phyloP scores from a whole-genome alignment of 1,284 basidiomycete genomes.

The Apiotrichum sp. region DNA sequence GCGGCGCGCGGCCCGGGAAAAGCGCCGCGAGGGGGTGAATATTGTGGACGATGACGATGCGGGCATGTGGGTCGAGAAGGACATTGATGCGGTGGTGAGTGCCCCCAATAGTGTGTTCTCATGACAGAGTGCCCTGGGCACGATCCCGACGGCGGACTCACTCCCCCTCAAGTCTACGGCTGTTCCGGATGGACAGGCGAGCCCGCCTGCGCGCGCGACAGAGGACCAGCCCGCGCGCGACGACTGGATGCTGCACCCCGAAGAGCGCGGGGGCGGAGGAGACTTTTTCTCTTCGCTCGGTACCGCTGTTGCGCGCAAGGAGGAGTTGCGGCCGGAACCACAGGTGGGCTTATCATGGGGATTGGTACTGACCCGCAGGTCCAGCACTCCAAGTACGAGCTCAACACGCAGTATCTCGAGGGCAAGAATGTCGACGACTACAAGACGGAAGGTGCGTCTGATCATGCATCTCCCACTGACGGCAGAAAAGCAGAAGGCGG shows the following conservation, averaged over 20 bases:
- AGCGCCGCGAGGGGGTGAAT: slow-evolving; percentile 29
- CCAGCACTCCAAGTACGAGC: slow-evolving; percentile 55
- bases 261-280: not conserved
- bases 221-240: slow-evolving; percentile 54
- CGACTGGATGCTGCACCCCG: slow-evolving; percentile 79
- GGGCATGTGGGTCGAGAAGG: slow-evolving; percentile 81
- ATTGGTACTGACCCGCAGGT: slow-evolving; percentile 1
- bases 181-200: not conserved
- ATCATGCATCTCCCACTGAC: not conserved
- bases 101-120: not conserved
- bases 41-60: slow-evolving; percentile 64
- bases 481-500: slow-evolving; percentile 50
- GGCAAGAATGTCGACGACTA: slow-evolving; percentile 58
- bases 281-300: slow-evolving; percentile 85
- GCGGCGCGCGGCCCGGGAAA: slow-evolving; percentile 43
- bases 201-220: slow-evolving; percentile 9
- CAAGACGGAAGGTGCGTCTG: slow-evolving; percentile 48
- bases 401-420: slow-evolving; percentile 68
- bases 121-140: slow-evolving; percentile 11
- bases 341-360: not conserved
- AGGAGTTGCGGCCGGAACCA: slow-evolving; percentile 61
- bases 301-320: slow-evolving; percentile 63
- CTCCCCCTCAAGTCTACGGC: slow-evolving; percentile 58
- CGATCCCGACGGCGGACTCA: slow-evolving; percentile 70
- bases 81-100: slow-evolving; percentile 61